Conservation (phyloP, 345 rosid species). For the Dipteronia dyeriana region DNA sequence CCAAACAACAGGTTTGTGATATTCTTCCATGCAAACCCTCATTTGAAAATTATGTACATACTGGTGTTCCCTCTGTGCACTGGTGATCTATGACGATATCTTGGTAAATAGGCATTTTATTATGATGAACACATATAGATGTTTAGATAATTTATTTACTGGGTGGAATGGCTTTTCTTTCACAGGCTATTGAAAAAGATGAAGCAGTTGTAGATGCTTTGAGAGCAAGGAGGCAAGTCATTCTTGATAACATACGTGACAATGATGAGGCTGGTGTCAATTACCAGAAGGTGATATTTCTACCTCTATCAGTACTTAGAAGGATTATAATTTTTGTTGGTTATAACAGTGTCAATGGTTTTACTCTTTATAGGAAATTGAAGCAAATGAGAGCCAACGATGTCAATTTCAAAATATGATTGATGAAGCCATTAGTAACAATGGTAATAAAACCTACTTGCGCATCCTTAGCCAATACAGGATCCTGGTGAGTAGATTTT, state of each 20-base stretch:
- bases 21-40: not conserved
- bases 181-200: constrained; percentile 65
- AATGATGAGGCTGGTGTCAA: constrained; percentile 88
- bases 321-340: constrained; percentile 8
- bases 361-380: constrained; percentile 62
- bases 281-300: constrained; percentile 66
- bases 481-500: constrained; percentile 73
- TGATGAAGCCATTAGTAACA: constrained; percentile 75
- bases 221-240: constrained; percentile 77
- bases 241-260: constrained; percentile 95
- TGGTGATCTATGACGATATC: not conserved
- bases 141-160: not conserved
- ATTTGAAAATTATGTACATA: not conserved
- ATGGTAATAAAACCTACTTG: constrained; percentile 84
- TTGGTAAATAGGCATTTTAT: not conserved
- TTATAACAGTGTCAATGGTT: constrained; percentile 18
- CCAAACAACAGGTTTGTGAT: constrained; percentile 66
- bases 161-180: not conserved
- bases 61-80: constrained; percentile 1
- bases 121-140: not conserved
- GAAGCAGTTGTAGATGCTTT: constrained; percentile 57
- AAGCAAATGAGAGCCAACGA: constrained; percentile 79
- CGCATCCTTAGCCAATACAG: constrained; percentile 87
- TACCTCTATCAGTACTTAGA: constrained; percentile 2
- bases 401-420: constrained; percentile 81